Conservation (phyloP, 2,329 filamentous ascomycete genomes). For the Xylaria sp. region DNA sequence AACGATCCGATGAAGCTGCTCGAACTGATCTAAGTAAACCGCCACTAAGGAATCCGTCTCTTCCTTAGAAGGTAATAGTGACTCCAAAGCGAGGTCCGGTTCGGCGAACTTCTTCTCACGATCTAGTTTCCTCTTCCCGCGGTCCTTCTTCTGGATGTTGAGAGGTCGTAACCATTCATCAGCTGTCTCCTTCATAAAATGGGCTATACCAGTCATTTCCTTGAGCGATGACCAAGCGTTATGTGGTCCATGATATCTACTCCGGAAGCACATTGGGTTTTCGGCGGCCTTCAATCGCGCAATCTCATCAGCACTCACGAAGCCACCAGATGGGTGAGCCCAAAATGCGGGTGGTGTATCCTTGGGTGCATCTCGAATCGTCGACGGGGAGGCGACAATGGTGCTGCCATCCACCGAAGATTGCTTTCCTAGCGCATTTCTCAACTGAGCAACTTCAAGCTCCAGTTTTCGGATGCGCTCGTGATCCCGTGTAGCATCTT, state of each 20-base stretch:
- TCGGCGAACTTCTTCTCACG: conserved; percentile 56
- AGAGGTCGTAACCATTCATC: conserved; percentile 66
- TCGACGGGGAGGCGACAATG: conserved; percentile 52
- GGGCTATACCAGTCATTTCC: conserved; percentile 59
- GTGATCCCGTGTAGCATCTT: conserved; percentile 54
- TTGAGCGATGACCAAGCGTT: conserved; percentile 66
- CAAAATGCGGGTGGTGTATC: conserved; percentile 43
- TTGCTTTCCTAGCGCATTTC: conserved; percentile 55
- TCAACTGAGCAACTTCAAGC: conserved; percentile 63
- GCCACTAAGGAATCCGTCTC: conserved; percentile 56
- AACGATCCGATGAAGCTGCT: conserved; percentile 62
- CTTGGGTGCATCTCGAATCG: conserved; percentile 50
- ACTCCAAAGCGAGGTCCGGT: conserved; percentile 56
- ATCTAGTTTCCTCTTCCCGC: conserved; percentile 57
- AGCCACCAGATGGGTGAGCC: conserved; percentile 38
- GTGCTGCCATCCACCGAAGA: conserved; percentile 58
- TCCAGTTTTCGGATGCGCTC: conserved; percentile 65
- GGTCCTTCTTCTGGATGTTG: conserved; percentile 62
- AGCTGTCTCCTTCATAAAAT: conserved; percentile 67
- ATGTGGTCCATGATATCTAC: conserved; percentile 64
- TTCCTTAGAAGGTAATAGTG: conserved; percentile 53
- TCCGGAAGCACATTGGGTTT: conserved; percentile 64
- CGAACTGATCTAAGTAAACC: conserved; percentile 60
- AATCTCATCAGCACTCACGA: conserved; percentile 37
- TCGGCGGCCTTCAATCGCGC: conserved; percentile 41